A percentile compares a stretch with the other conserved stretches of the same genome.
Evolutionary conservation across 495 filamentous ascomycete species (phyloP).

Genomic region (Xylaria nigripes): DNA sequence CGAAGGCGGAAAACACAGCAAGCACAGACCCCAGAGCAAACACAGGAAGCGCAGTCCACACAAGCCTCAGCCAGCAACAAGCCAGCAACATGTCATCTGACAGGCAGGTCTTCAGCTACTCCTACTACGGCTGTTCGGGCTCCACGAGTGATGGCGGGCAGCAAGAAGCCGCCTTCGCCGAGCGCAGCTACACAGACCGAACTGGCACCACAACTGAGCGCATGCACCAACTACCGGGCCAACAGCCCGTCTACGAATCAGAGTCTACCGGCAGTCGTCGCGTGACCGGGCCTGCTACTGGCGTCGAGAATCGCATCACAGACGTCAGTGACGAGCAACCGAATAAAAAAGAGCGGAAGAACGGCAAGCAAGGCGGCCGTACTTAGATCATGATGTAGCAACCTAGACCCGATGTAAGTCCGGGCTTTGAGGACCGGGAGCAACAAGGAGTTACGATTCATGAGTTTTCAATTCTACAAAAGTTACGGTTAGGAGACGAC

Average conservation of each 20-base stretch:
- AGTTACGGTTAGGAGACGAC: too few relatives aligned
- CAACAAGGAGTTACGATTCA: too few relatives aligned
- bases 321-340: conserved; percentile 44
- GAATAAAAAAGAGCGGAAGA: conserved; percentile 75
- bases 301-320: conserved; percentile 11
- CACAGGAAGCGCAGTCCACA: too few relatives aligned
- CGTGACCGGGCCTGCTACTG: not conserved
- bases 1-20: too few relatives aligned
- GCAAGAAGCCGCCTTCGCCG: not conserved
- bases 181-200: conserved; percentile 7
- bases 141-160: conserved; percentile 6
- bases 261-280: not conserved
- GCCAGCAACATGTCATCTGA: not conserved
- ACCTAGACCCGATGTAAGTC: too few relatives aligned
- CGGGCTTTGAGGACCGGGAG: too few relatives aligned
- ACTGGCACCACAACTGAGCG: conserved; percentile 8
- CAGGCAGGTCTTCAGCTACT: conserved; percentile 10
- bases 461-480: too few relatives aligned
- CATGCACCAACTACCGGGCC: conserved; percentile 5
- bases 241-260: conserved; percentile 9
- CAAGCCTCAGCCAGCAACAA: not conserved
- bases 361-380: conserved; percentile 68
- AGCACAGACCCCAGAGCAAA: too few relatives aligned
- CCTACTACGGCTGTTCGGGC: conserved; percentile 15
- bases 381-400: conserved; percentile 31